A percentile compares a stretch with the other conserved stretches of the same genome.
These are phyloP conservation scores for Mycotypha africana DNA, from an alignment of 371 early-diverging fungal genomes.

Conservation along the genomic window DNA sequence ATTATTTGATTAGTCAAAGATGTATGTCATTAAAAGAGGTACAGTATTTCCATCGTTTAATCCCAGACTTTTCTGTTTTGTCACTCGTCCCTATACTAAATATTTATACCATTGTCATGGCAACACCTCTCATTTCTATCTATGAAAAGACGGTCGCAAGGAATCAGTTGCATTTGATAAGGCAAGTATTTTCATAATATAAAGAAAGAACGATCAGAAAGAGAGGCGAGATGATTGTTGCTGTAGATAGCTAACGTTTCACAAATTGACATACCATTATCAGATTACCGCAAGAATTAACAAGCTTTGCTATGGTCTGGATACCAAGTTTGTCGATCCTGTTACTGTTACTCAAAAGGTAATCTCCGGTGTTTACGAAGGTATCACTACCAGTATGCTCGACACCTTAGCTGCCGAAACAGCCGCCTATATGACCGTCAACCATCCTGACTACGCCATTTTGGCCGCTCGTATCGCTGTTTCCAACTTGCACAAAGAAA, in stretches of 20 bases:
- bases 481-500: slow-evolving; percentile 96
- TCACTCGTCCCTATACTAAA: slow-evolving; percentile 7
- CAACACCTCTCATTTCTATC: background rate
- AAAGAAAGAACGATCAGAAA: background rate
- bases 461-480: slow-evolving; percentile 97
- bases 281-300: slow-evolving; percentile 81
- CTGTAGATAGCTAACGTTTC: background rate
- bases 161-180: slow-evolving; percentile 86
- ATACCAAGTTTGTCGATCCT: slow-evolving; percentile 90
- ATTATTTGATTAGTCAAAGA: slow-evolving; percentile 11
- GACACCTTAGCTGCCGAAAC: slow-evolving; percentile 98
- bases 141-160: slow-evolving; percentile 56
- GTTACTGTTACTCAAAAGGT: slow-evolving; percentile 94
- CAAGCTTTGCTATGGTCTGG: slow-evolving; percentile 92
- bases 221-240: background rate
- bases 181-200: too few relatives aligned
- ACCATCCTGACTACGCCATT: slow-evolving; percentile 96
- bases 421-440: slow-evolving; percentile 95
- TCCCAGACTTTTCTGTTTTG: too few relatives aligned
- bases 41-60: too few relatives aligned
- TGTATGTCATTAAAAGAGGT: slow-evolving; percentile 69
- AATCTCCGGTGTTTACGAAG: slow-evolving; percentile 93
- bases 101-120: background rate
- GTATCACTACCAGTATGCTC: slow-evolving; percentile 93
- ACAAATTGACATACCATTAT: background rate